These are phyloP conservation scores for Pyricularia grisea DNA, from an alignment of 2,329 filamentous ascomycete genomes.

Conservation along the genomic window DNA sequence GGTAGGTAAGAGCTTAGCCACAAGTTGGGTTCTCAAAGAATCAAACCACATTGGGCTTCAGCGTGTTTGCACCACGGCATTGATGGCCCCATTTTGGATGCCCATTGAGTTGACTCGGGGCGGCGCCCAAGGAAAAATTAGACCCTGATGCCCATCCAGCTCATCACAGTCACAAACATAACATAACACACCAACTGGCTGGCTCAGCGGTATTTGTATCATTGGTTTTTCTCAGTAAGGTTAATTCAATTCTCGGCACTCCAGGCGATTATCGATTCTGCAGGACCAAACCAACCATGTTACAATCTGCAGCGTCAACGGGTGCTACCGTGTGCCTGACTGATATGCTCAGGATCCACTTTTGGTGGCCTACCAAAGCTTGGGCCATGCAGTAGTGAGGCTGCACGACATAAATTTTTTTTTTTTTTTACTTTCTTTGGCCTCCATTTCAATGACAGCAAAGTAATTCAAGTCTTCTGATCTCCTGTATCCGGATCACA, in stretches of 20 bases:
- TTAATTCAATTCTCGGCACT: not conserved
- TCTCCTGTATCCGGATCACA: not conserved
- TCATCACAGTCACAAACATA: not conserved
- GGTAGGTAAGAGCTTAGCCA: not conserved
- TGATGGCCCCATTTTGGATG: too few species aligned
- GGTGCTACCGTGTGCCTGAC: not conserved
- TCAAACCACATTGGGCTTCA: not conserved
- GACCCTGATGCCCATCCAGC: not conserved
- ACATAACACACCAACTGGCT: not conserved
- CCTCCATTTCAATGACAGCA: not conserved
- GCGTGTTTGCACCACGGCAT: not conserved
- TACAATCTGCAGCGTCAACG: not conserved
- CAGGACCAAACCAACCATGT: not conserved
- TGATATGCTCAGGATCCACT: not conserved
- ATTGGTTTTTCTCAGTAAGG: not conserved
- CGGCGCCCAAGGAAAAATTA: not conserved
- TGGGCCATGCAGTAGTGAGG: not conserved
- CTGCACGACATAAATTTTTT: conserved; percentile 1
- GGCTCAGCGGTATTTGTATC: not conserved
- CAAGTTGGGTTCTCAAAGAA: not conserved
- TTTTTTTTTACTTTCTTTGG: not conserved
- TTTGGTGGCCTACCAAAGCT: not conserved
- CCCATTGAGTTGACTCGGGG: not conserved
- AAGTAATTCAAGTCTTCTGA: not conserved
- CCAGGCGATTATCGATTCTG: not conserved